Percentiles rank a stretch among this genome's conserved stretches.
Conservation (phyloP, 805 yeast species). For the Candida patagonica region DNA sequence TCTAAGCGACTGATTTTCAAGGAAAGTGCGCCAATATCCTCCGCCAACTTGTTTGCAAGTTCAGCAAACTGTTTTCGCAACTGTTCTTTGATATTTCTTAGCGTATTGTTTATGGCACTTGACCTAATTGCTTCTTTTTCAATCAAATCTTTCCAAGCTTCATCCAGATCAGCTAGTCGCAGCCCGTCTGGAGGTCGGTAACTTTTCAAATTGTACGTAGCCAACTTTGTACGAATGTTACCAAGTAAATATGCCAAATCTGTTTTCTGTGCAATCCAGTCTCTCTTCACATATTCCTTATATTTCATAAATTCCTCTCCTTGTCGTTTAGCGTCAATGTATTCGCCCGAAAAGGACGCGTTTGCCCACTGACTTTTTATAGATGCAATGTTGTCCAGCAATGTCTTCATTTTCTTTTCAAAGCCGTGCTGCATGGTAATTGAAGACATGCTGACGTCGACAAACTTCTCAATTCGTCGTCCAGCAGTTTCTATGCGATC, state of each 20-base stretch:
- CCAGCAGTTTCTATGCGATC: constrained; percentile 32
- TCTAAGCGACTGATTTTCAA: constrained; percentile 22
- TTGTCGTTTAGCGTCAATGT: constrained; percentile 23
- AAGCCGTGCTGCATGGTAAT: constrained; percentile 26
- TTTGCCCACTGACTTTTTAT: constrained; percentile 23
- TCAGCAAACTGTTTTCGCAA: constrained; percentile 27
- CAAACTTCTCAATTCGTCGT: constrained; percentile 29
- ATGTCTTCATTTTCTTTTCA: constrained; percentile 24
- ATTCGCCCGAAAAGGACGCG: constrained; percentile 20
- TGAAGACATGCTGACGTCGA: constrained; percentile 26
- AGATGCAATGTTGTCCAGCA: constrained; percentile 20
- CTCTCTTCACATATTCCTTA: constrained; percentile 25
- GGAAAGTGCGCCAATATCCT: constrained; percentile 22
- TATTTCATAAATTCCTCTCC: constrained; percentile 22
- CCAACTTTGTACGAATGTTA: constrained; percentile 30
- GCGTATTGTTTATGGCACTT: constrained; percentile 24
- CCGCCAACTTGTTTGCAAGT: constrained; percentile 26
- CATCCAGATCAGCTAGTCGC: constrained; percentile 24
- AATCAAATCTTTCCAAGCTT: constrained; percentile 26
- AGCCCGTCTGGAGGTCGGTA: constrained; percentile 30
- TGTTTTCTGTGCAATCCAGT: constrained; percentile 32
- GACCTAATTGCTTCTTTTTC: constrained; percentile 28
- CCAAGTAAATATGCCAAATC: constrained; percentile 29
- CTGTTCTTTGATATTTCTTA: constrained; percentile 27
- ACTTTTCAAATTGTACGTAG: constrained; percentile 27